These are phyloP conservation scores for Erysiphe neolycopersici DNA, from an alignment of 2,329 filamentous ascomycete genomes.

Conservation along the genomic window DNA sequence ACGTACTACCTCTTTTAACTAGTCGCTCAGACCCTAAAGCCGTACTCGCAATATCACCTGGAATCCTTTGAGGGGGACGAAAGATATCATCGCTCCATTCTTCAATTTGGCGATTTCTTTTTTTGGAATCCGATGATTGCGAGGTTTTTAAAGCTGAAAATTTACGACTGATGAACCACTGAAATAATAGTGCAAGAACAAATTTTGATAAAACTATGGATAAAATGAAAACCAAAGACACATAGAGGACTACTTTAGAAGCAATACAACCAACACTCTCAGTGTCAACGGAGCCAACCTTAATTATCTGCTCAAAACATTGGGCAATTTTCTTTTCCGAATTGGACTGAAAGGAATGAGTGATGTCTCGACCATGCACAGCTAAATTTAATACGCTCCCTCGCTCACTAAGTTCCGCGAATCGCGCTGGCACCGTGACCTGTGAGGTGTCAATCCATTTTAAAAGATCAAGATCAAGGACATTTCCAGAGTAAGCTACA, in stretches of 20 bases:
- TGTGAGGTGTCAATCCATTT: slow-evolving; percentile 71
- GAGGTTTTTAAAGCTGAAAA: slow-evolving; percentile 73
- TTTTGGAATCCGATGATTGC: slow-evolving; percentile 52
- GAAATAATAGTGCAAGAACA: slow-evolving; percentile 66
- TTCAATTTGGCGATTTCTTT: slow-evolving; percentile 79
- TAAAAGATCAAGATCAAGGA: slow-evolving; percentile 70
- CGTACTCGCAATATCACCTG: slow-evolving; percentile 44
- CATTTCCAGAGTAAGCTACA: slow-evolving; percentile 80
- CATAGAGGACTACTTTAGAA: slow-evolving; percentile 86
- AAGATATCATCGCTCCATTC: slow-evolving; percentile 98
- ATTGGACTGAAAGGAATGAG: slow-evolving; percentile 56
- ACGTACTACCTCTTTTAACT: slow-evolving; percentile 57
- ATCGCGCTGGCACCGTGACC: slow-evolving; percentile 47
- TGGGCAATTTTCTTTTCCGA: slow-evolving; percentile 58
- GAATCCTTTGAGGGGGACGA: slow-evolving; percentile 57
- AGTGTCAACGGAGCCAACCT: slow-evolving; percentile 85
- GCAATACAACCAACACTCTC: slow-evolving; percentile 94
- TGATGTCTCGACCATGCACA: slow-evolving; percentile 66
- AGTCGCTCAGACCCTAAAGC: slow-evolving; percentile 35
- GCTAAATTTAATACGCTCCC: slow-evolving; percentile 28
- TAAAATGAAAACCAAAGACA: slow-evolving; percentile 75
- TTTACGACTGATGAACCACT: slow-evolving; percentile 79
- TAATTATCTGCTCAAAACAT: slow-evolving; percentile 82
- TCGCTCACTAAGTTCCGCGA: slow-evolving; percentile 53
- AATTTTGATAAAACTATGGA: slow-evolving; percentile 73